Base-by-base conservation (phyloP, 2,329 filamentous ascomycete species). In the Ophiostoma piceae region DNA sequence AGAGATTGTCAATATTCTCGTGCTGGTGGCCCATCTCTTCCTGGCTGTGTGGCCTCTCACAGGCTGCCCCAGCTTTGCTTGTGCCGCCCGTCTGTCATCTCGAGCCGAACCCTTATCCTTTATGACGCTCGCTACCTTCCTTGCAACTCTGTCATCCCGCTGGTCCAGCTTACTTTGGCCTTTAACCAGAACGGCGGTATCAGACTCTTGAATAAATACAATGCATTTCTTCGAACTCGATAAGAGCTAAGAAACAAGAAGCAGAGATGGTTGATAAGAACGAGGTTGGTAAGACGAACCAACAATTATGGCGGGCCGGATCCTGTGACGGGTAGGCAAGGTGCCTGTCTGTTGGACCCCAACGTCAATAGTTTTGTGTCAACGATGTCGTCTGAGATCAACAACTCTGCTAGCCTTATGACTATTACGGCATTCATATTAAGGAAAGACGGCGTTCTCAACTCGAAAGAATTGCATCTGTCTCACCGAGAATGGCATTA, bases 331-430 rank as follows among this genome's bases (percentile, higher is more conserved):
- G 57, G 57, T 62, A 35, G 26, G 26, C 57, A 26, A 26, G 11
- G 12, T 16, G 22, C 22, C 22, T 62, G 57, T 62, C 26, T 62
- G 57, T 62, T 62, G 57, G 57, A 35, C 57, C 57, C 57, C 57
- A 62, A 62, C 57, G 9, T 32, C 12, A 35, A 35, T 35, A 35
- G 35, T 19, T 35, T 62, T 62, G 57, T 62, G 14, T 62, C 57
- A 16, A 62, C 57, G 14, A 32, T 26, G 51, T 57, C 9, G 51
- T 57, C 9, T 14, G 22, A 26, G 51, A 26, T 26, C n/a, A 57
- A 11, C 16, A 14, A 2, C 22, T 29, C 9, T 26, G 11, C 11
- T n/a, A 57, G 22, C 19, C 9, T 29, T 22, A 11, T 22, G 47
- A 54, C 3, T 14, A 26, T 57, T n/a, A 47, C 51, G n/a, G 12